Conservation (phyloP, 1,139 yeast genomes). For the Yamadazyma atlantica region DNA sequence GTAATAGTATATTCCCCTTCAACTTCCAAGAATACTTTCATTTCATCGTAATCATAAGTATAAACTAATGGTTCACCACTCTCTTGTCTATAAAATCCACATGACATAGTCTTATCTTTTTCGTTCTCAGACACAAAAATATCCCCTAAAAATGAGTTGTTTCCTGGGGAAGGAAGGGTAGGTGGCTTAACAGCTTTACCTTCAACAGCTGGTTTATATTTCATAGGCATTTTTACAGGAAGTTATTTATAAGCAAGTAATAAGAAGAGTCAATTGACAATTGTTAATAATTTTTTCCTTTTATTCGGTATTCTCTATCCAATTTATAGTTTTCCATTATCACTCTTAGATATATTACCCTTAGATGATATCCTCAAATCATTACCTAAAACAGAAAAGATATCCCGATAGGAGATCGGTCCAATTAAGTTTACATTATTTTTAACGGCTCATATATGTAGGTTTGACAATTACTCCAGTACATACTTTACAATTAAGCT, state of each 20-base stretch:
- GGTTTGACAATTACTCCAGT: background rate
- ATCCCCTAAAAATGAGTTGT: slow-evolving; percentile 69
- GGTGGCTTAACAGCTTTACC: slow-evolving; percentile 59
- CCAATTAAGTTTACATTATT: too few species aligned
- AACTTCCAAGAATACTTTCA: slow-evolving; percentile 66
- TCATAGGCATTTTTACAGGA: slow-evolving; percentile 58
- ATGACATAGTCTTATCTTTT: slow-evolving; percentile 54
- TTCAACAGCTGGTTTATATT: slow-evolving; percentile 52
- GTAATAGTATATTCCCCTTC: slow-evolving; percentile 61
- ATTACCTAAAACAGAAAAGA: slow-evolving; percentile 12
- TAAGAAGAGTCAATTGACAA: too few species aligned
- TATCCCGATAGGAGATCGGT: slow-evolving; percentile 6
- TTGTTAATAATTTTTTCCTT: too few species aligned
- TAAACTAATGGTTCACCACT: slow-evolving; percentile 66
- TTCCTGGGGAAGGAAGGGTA: slow-evolving; percentile 53
- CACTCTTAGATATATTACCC: background rate
- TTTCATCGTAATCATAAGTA: slow-evolving; percentile 65
- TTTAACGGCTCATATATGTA: too few species aligned
- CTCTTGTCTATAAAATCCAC: slow-evolving; percentile 70
- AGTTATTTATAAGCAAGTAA: background rate
- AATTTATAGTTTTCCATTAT: slow-evolving; percentile 4
- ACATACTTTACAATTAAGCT: too few species aligned
- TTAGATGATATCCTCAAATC: slow-evolving; percentile 6
- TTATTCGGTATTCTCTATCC: background rate
- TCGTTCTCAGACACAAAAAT: slow-evolving; percentile 58